Evolutionary conservation across 73 alveolate species (phyloP).

Genomic region (Paramecium pentaurelia): DNA sequence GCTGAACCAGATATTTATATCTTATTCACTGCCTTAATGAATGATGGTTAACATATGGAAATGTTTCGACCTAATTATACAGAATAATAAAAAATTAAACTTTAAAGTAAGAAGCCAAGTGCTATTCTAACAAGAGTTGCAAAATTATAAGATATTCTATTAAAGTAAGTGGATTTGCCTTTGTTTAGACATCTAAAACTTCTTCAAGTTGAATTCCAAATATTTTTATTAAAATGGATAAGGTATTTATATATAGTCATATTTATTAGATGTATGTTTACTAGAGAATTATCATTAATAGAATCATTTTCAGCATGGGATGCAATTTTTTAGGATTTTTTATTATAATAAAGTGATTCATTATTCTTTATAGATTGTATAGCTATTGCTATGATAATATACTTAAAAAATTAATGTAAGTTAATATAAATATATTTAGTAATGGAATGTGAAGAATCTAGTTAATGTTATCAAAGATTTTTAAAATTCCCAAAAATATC

Average conservation of each 20-base stretch:
- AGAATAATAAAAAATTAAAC: slow-evolving; percentile 20
- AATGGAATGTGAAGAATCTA: slow-evolving; percentile 25
- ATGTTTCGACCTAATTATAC: slow-evolving; percentile 61
- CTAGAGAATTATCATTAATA: slow-evolving; percentile 47
- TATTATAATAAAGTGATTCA: not conserved
- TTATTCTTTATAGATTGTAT: slow-evolving; percentile 53
- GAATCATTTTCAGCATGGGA: slow-evolving; percentile 58
- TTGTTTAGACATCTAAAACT: slow-evolving; percentile 45
- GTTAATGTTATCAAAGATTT: slow-evolving; percentile 43
- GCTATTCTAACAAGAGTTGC: slow-evolving; percentile 49
- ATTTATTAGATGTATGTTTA: slow-evolving; percentile 43
- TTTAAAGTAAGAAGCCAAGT: slow-evolving; percentile 43
- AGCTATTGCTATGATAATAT: slow-evolving; percentile 50
- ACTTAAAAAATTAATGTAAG: slow-evolving; percentile 37
- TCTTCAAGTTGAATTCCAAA: slow-evolving; percentile 46
- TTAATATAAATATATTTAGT: not conserved
- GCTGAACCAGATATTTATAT: slow-evolving; percentile 61
- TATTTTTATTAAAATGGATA: slow-evolving; percentile 54
- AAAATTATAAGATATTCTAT: slow-evolving; percentile 23
- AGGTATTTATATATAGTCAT: not conserved
- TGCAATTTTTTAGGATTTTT: slow-evolving; percentile 50
- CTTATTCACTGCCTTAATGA: slow-evolving; percentile 4
- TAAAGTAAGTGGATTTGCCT: slow-evolving; percentile 37
- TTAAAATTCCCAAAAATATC: slow-evolving; percentile 10
- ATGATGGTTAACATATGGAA: slow-evolving; percentile 56